Conservation (phyloP, 805 yeast genomes). For the Sporopachydermia lactativora region DNA sequence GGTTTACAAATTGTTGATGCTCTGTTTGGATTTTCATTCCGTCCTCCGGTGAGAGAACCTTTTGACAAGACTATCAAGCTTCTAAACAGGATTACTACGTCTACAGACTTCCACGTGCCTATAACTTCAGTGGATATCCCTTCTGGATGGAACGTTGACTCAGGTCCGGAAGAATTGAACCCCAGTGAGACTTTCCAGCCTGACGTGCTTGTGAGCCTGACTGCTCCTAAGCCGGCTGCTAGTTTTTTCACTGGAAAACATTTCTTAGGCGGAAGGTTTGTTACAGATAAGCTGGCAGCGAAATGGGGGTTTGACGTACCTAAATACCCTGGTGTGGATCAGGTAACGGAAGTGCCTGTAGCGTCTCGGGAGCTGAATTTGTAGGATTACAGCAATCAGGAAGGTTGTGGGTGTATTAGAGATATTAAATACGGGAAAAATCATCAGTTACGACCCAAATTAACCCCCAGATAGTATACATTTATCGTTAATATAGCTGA, state of each 20-base stretch:
- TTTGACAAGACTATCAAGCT: slow-evolving; percentile 36
- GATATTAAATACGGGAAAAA: too few relatives aligned
- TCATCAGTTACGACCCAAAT: too few relatives aligned
- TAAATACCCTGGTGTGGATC: slow-evolving; percentile 41
- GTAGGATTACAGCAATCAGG: too few relatives aligned
- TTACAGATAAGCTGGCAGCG: slow-evolving; percentile 48
- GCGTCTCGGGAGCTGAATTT: neutral
- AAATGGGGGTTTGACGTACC: slow-evolving; percentile 62
- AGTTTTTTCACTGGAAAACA: slow-evolving; percentile 40
- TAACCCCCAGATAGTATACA: too few relatives aligned
- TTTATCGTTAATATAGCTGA: too few relatives aligned
- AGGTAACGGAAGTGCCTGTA: slow-evolving; percentile 28
- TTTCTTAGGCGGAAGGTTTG: slow-evolving; percentile 85
- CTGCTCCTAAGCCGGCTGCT: slow-evolving; percentile 92
- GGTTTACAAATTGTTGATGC: slow-evolving; percentile 54
- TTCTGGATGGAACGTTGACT: slow-evolving; percentile 93
- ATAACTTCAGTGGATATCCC: slow-evolving; percentile 83
- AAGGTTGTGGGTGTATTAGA: too few relatives aligned
- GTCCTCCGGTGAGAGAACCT: slow-evolving; percentile 76
- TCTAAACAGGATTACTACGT: slow-evolving; percentile 17
- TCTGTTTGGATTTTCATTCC: slow-evolving; percentile 85
- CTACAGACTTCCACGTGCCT: slow-evolving; percentile 28
- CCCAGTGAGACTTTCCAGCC: slow-evolving; percentile 36
- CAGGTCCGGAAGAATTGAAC: slow-evolving; percentile 45
- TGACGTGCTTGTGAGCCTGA: slow-evolving; percentile 58